A percentile compares a stretch with the other conserved stretches of the same genome.
These are phyloP conservation scores for Collariella sp. DNA, from an alignment of 495 filamentous ascomycete species.

Conservation along the genomic window DNA sequence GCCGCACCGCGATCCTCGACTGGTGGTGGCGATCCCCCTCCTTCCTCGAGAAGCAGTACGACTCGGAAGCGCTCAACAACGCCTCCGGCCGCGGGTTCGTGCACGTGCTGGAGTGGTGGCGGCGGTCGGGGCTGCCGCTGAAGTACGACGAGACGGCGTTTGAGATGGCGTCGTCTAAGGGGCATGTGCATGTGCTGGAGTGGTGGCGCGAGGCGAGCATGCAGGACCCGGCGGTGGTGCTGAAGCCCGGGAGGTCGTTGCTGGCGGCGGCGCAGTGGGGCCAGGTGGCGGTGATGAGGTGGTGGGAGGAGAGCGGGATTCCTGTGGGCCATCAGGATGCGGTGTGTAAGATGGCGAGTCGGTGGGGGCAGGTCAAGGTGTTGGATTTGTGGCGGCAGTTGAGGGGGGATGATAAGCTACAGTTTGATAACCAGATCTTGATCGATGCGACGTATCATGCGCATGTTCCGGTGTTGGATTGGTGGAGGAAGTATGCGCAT, in stretches of 20 bases:
- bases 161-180: slow-evolving; percentile 74
- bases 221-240: slow-evolving; percentile 32
- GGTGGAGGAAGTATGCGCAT: slow-evolving; percentile 75
- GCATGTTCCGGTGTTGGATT: slow-evolving; percentile 74
- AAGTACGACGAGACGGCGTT: slow-evolving; percentile 80
- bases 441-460: slow-evolving; percentile 83
- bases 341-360: slow-evolving; percentile 73
- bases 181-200: slow-evolving; percentile 72
- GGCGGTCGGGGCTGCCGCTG: slow-evolving; percentile 64
- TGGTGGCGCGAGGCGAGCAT: slow-evolving; percentile 73
- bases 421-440: slow-evolving; percentile 81
- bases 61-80: slow-evolving; percentile 73
- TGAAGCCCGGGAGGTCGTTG: slow-evolving; percentile 74
- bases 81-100: slow-evolving; percentile 76
- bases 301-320: slow-evolving; percentile 75
- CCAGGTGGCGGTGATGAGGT: slow-evolving; percentile 59
- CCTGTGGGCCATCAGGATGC: slow-evolving; percentile 63
- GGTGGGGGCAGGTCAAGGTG: slow-evolving; percentile 78
- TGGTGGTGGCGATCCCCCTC: slow-evolving; percentile 69
- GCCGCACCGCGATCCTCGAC: slow-evolving; percentile 72
- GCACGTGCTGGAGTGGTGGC: slow-evolving; percentile 88
- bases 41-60: slow-evolving; percentile 67
- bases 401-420: slow-evolving; percentile 69
- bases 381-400: slow-evolving; percentile 72
- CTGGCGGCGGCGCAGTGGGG: slow-evolving; percentile 73